phyloP scores from a whole-genome alignment of 106 monocot genomes.

The Gastrodia elata region DNA sequence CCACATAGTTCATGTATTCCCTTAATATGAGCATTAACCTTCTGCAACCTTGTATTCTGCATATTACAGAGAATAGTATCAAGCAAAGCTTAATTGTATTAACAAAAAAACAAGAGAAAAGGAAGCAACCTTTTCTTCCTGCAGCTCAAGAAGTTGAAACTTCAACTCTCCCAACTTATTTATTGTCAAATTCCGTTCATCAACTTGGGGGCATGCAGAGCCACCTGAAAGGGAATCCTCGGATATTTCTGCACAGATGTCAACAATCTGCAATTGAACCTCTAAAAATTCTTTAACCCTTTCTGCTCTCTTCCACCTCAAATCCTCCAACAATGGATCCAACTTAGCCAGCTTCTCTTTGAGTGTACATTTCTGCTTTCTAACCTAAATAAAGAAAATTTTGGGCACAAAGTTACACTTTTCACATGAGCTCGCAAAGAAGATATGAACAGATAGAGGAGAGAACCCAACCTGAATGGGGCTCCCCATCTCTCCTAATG shows the following conservation, averaged over 20 bases:
- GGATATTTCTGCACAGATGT: conserved; percentile 50
- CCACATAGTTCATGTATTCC: conserved; percentile 45
- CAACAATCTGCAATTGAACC: conserved; percentile 50
- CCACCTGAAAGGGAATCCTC: conserved; percentile 23
- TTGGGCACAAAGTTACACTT: neutral
- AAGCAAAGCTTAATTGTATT: neutral
- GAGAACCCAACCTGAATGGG: conserved; percentile 34
- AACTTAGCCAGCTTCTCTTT: conserved; percentile 56
- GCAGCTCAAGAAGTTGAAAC: conserved; percentile 56
- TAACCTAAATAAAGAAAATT: conserved; percentile 23
- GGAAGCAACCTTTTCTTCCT: conserved; percentile 57
- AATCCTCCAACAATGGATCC: conserved; percentile 44
- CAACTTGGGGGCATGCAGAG: conserved; percentile 31
- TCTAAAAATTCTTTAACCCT: conserved; percentile 50
- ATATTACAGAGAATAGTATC: conserved; percentile 8
- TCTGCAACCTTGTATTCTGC: conserved; percentile 55
- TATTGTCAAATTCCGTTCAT: conserved; percentile 53
- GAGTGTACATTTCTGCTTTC: conserved; percentile 45
- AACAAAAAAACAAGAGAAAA: neutral
- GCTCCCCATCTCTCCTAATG: conserved; percentile 50
- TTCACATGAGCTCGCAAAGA: neutral
- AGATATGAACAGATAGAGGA: neutral
- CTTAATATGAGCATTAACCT: conserved; percentile 44
- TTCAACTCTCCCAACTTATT: conserved; percentile 63
- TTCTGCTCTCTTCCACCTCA: conserved; percentile 52